Evolutionary conservation across 2,329 filamentous ascomycete species (phyloP).

Genomic region (Phaeosphaeriaceae sp.): DNA sequence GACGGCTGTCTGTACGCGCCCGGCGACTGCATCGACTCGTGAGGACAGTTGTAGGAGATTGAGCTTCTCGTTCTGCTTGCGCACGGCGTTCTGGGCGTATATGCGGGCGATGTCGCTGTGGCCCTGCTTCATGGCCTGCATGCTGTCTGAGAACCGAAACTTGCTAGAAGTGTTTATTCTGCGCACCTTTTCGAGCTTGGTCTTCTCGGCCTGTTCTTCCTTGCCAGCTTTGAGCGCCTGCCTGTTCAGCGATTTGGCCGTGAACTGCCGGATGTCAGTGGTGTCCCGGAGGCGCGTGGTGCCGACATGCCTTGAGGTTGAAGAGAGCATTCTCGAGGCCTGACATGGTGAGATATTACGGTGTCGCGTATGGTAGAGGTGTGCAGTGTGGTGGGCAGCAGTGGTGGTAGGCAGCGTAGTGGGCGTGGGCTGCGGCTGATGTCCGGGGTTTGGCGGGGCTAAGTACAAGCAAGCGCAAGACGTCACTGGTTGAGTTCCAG

Average conservation of each 20-base stretch:
- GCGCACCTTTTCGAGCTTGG: conserved; percentile 66
- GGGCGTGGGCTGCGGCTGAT: conserved; percentile 36
- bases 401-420: conserved; percentile 11
- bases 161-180: no score
- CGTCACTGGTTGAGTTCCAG: conserved; percentile 13
- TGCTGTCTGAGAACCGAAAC: neutral
- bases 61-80: conserved; percentile 68
- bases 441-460: conserved; percentile 32
- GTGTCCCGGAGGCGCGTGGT: conserved; percentile 3
- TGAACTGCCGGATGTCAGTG: conserved; percentile 58
- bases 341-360: conserved; percentile 54
- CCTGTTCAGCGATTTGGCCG: conserved; percentile 67
- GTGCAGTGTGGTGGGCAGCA: conserved; percentile 8
- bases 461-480: conserved; percentile 9
- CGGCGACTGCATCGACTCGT: conserved; percentile 66
- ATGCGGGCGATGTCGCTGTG: conserved; percentile 68
- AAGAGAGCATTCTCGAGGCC: conserved; percentile 68
- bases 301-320: conserved; percentile 62
- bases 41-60: conserved; percentile 65
- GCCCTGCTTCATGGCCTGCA: conserved; percentile 65
- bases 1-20: conserved; percentile 67
- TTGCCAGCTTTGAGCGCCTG: conserved; percentile 68
- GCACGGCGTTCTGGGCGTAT: conserved; percentile 68
- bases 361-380: conserved; percentile 13
- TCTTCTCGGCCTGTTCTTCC: conserved; percentile 66